Evolutionary conservation across 148 eudicot genomes (phyloP).

Genomic region (Pouteria glomerata): DNA sequence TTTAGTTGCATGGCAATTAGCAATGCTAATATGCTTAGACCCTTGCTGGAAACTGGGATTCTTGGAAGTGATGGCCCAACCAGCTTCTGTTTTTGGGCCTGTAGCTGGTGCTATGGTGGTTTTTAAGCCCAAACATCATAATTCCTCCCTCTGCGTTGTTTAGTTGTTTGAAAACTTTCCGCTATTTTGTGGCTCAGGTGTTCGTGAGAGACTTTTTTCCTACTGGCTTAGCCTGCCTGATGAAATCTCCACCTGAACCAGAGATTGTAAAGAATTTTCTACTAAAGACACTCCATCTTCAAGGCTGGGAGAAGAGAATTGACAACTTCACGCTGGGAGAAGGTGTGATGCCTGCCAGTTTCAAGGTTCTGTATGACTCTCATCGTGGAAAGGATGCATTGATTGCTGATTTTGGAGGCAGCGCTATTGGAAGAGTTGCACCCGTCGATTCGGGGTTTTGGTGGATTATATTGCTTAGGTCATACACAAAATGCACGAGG

Average conservation of each 20-base stretch:
- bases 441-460: conserved; percentile 83
- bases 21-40: too few relatives aligned
- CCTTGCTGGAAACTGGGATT: not conserved
- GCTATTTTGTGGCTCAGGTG: conserved; percentile 35
- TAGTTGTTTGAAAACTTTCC: too few relatives aligned
- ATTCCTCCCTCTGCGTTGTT: too few relatives aligned
- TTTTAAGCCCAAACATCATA: too few relatives aligned
- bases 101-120: not conserved
- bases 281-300: conserved; percentile 55
- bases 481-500: conserved; percentile 53
- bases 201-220: conserved; percentile 75
- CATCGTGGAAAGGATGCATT: conserved; percentile 29
- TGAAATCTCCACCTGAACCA: conserved; percentile 48
- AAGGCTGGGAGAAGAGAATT: conserved; percentile 51
- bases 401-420: conserved; percentile 60
- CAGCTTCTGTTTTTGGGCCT: not conserved
- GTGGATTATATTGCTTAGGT: conserved; percentile 69
- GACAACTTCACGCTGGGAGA: conserved; percentile 58
- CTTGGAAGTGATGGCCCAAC: not conserved
- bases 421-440: conserved; percentile 75
- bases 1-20: too few relatives aligned
- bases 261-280: conserved; percentile 64
- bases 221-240: conserved; percentile 56
- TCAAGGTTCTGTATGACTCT: conserved; percentile 37
- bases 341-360: conserved; percentile 82